These are phyloP conservation scores for Talaromyces piceae DNA, from an alignment of 2,329 filamentous ascomycete species.

Conservation along the genomic window DNA sequence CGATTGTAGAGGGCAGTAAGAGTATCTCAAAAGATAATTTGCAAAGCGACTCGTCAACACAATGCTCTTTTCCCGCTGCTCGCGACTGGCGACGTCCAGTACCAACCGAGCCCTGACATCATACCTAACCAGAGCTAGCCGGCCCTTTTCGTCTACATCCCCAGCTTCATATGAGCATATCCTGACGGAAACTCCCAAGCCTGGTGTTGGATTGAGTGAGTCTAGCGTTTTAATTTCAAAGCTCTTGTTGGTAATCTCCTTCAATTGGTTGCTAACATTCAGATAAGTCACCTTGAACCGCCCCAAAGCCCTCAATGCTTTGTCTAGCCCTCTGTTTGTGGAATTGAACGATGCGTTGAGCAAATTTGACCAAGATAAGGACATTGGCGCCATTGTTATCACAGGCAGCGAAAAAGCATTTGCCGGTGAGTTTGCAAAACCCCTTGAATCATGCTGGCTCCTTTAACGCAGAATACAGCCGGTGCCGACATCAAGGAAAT, in stretches of 20 bases:
- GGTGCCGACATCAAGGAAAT: slow-evolving; percentile 99
- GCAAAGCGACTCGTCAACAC: not conserved
- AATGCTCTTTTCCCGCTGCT: slow-evolving; percentile 42
- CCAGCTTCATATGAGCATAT: slow-evolving; percentile 65
- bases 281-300: slow-evolving; percentile 78
- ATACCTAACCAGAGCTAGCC: slow-evolving; percentile 25
- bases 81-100: slow-evolving; percentile 55
- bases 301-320: slow-evolving; percentile 89
- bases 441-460: not conserved
- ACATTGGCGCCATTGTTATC: slow-evolving; percentile 69
- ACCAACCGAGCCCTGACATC: slow-evolving; percentile 33
- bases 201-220: slow-evolving; percentile 84
- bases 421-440: slow-evolving; percentile 43
- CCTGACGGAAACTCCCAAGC: slow-evolving; percentile 70
- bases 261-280: not conserved
- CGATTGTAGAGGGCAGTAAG: too few relatives aligned
- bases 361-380: slow-evolving; percentile 61
- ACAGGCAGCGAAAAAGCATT: slow-evolving; percentile 88
- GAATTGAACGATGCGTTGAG: slow-evolving; percentile 77
- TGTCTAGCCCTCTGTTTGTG: slow-evolving; percentile 80
- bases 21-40: too few relatives aligned
- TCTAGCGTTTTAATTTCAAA: slow-evolving; percentile 3
- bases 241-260: not conserved
- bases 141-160: slow-evolving; percentile 36
- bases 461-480: slow-evolving; percentile 39